Conservation (phyloP, 2,329 filamentous ascomycete species). For the Xylariales sp. region DNA sequence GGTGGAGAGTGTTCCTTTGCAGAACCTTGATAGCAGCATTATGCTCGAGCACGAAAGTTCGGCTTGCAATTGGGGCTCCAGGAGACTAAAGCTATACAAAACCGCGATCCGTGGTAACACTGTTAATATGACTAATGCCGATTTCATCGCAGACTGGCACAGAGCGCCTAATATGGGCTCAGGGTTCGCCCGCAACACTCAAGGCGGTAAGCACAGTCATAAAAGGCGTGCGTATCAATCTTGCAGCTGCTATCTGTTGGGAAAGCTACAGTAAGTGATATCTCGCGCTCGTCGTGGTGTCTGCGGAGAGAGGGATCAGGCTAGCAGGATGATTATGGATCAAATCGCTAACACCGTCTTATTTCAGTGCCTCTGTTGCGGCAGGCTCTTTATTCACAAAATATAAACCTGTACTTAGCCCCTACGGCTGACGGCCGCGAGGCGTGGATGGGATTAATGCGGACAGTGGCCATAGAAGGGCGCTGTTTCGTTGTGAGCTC, state of each 20-base stretch:
- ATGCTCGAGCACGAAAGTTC: too few species aligned
- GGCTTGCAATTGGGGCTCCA: too few species aligned
- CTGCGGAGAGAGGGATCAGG: too few species aligned
- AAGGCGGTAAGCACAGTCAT: slow-evolving; percentile 76
- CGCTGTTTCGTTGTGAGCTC: slow-evolving; percentile 80
- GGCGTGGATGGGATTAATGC: slow-evolving; percentile 78
- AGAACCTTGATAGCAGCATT: too few species aligned
- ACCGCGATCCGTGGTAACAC: too few species aligned
- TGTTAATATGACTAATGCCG: too few species aligned
- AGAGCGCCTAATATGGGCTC: slow-evolving; percentile 84
- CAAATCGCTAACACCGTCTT: too few species aligned
- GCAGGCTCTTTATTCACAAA: slow-evolving; percentile 80
- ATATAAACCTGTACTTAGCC: slow-evolving; percentile 86
- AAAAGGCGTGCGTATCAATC: slow-evolving; percentile 71
- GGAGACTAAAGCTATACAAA: too few species aligned
- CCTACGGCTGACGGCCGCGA: slow-evolving; percentile 84
- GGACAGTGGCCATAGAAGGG: slow-evolving; percentile 76
- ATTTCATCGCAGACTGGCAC: slow-evolving; percentile 63
- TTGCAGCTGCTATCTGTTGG: slow-evolving; percentile 91
- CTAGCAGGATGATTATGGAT: too few species aligned
- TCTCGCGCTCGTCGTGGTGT: too few species aligned
- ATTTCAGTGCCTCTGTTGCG: slow-evolving; percentile 62
- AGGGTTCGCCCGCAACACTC: slow-evolving; percentile 75
- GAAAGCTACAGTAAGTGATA: slow-evolving; percentile 97
- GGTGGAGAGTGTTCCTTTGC: too few species aligned